Evolutionary conservation across 2,329 filamentous ascomycete genomes (phyloP).

Genomic region (Aspergillus fructus): DNA sequence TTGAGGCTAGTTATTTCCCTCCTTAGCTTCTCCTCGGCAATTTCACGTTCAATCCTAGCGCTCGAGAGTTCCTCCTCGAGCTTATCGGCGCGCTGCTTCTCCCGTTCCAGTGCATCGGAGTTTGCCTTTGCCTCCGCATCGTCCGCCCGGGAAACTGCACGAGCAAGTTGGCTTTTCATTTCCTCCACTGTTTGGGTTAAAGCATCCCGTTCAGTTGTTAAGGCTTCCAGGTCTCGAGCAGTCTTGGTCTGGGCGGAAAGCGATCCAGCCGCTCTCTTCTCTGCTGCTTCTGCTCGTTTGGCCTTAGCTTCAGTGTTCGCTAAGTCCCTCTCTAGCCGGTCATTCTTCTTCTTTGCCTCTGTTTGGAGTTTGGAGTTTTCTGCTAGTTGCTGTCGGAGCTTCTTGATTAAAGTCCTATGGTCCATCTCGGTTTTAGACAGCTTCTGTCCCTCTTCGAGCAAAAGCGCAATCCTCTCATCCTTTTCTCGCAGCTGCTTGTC

Average conservation of each 20-base stretch:
- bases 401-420: conserved; percentile 78
- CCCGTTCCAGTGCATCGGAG: conserved; percentile 66
- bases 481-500: conserved; percentile 85
- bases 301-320: conserved; percentile 54
- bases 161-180: conserved; percentile 67
- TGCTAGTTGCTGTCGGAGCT: conserved; percentile 58
- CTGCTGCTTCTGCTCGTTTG: conserved; percentile 59
- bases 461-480: conserved; percentile 81
- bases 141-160: conserved; percentile 66
- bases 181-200: conserved; percentile 66
- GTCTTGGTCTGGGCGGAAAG: conserved; percentile 52
- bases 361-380: conserved; percentile 54
- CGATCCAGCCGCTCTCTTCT: conserved; percentile 57
- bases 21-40: conserved; percentile 68
- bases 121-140: conserved; percentile 65
- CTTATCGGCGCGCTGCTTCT: conserved; percentile 56
- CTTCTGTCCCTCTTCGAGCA: conserved; percentile 91
- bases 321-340: conserved; percentile 59
- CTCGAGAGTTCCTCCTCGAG: conserved; percentile 66
- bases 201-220: conserved; percentile 63
- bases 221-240: conserved; percentile 58
- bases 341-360: conserved; percentile 55
- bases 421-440: conserved; percentile 84
- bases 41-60: conserved; percentile 71
- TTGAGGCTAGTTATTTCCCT: conserved; percentile 69